phyloP scores from a whole-genome alignment of 202 grass and related monocot species.

The Saccharum hybrid region DNA sequence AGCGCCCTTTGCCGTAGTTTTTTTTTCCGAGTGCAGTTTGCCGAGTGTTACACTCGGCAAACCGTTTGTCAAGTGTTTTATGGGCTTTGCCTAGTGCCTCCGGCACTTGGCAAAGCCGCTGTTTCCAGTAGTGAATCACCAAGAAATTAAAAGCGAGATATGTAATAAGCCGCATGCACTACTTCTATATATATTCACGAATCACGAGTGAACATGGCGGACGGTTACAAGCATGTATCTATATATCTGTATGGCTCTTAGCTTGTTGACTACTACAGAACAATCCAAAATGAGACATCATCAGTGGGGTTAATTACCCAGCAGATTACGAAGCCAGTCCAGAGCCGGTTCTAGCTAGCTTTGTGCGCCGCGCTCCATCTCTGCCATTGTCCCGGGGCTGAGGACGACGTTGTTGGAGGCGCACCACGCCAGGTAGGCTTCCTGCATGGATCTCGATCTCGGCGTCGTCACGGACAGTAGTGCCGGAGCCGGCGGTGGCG shows the following conservation, averaged over 20 bases:
- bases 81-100: no score
- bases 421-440: slow-evolving; percentile 44
- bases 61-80: no score
- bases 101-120: no score
- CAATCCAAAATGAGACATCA: background rate
- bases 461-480: background rate
- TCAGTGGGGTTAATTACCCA: background rate
- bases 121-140: no score
- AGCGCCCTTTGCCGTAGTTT: no score
- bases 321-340: background rate
- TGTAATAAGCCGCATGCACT: no score
- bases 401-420: slow-evolving; percentile 36
- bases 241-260: no score
- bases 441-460: slow-evolving; percentile 33
- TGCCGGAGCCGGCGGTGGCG: background rate
- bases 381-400: slow-evolving; percentile 45
- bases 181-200: background rate
- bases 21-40: no score
- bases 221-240: background rate
- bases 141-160: background rate
- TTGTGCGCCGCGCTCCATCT: slow-evolving; percentile 3
- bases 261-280: background rate
- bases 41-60: no score
- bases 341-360: background rate
- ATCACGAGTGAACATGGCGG: background rate